These are phyloP conservation scores for Citrus reticulata DNA, from an alignment of 345 rosid genomes.

Conservation along the genomic window DNA sequence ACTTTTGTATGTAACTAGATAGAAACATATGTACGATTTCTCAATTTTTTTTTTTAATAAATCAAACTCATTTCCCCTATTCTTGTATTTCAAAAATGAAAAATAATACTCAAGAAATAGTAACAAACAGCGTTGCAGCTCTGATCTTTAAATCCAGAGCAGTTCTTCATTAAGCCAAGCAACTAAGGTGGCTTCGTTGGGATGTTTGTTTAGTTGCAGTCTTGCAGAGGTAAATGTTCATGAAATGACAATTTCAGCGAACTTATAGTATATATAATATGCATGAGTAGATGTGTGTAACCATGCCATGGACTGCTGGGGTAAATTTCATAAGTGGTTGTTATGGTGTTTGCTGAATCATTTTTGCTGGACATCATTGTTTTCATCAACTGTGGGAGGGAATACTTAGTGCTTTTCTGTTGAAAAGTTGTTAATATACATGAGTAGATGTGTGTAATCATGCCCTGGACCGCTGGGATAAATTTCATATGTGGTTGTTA, in stretches of 20 bases:
- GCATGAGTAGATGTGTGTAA: background rate
- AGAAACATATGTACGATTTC: background rate
- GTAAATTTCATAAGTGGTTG: background rate
- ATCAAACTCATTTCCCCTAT: background rate
- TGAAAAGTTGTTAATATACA: background rate
- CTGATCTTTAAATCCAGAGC: background rate
- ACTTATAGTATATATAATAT: background rate
- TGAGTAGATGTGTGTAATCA: background rate
- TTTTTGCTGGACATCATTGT: background rate
- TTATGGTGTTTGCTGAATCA: background rate
- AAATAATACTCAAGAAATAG: background rate
- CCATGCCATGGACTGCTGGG: background rate
- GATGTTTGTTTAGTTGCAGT: background rate
- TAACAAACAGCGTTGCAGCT: background rate
- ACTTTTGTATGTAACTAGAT: too few relatives aligned
- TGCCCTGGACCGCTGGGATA: background rate
- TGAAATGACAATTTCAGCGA: background rate
- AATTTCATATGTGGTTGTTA: background rate
- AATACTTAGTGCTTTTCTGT: background rate
- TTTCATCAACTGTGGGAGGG: background rate
- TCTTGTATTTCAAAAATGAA: background rate
- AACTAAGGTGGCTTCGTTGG: background rate
- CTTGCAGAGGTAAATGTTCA: background rate
- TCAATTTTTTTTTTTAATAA: background rate
- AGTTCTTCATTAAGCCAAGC: background rate